Evolutionary conservation across 495 filamentous ascomycete species (phyloP).

Genomic region (Letharia columbiana): DNA sequence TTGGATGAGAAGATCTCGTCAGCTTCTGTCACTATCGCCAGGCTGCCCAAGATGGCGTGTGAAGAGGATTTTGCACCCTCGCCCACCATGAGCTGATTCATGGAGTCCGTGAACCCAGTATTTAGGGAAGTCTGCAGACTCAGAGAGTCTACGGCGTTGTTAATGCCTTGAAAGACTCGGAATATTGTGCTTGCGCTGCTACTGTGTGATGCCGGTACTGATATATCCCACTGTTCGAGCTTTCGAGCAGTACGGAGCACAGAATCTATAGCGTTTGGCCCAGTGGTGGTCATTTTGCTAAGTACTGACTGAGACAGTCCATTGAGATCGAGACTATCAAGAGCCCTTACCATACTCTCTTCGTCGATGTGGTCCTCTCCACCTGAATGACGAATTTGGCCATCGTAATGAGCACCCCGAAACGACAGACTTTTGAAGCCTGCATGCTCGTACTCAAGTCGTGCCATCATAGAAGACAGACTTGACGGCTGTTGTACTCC

Average conservation of each 20-base stretch:
- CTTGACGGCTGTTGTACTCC: slow-evolving; percentile 75
- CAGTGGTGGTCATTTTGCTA: slow-evolving; percentile 35
- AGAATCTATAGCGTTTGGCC: slow-evolving; percentile 47
- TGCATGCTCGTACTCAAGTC: slow-evolving; percentile 84
- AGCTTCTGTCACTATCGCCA: slow-evolving; percentile 74
- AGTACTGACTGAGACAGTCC: slow-evolving; percentile 66
- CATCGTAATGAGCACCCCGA: slow-evolving; percentile 85
- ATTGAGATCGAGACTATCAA: slow-evolving; percentile 59
- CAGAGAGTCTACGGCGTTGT: slow-evolving; percentile 50
- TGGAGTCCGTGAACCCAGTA: slow-evolving; percentile 52
- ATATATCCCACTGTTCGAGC: slow-evolving; percentile 88
- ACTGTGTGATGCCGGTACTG: slow-evolving; percentile 52
- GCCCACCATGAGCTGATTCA: slow-evolving; percentile 47
- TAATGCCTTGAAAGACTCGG: slow-evolving; percentile 68
- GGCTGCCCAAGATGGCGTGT: slow-evolving; percentile 54
- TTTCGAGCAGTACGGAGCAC: slow-evolving; percentile 76
- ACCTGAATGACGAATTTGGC: slow-evolving; percentile 53
- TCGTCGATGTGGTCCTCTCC: slow-evolving; percentile 34
- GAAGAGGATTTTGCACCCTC: slow-evolving; percentile 52
- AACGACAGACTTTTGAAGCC: slow-evolving; percentile 84
- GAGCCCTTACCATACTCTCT: slow-evolving; percentile 38
- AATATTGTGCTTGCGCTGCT: slow-evolving; percentile 64
- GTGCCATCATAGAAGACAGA: slow-evolving; percentile 64
- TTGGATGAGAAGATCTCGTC: slow-evolving; percentile 61
- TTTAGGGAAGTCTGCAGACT: slow-evolving; percentile 47